phyloP scores from a whole-genome alignment of 2,329 filamentous ascomycete species.

The Pseudovirgaria hyperparasitica region DNA sequence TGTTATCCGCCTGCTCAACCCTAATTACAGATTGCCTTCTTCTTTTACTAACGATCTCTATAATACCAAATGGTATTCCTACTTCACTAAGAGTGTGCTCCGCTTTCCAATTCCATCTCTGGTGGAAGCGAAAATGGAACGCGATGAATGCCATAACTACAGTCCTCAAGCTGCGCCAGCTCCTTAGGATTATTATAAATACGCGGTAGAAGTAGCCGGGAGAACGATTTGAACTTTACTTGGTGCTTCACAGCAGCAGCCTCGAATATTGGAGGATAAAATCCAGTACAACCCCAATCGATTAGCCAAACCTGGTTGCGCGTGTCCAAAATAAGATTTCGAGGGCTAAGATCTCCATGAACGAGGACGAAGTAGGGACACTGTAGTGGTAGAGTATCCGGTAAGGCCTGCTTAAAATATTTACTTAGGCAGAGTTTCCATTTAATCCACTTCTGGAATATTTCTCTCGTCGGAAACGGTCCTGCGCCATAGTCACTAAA shows the following conservation, averaged over 20 bases:
- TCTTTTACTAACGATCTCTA: too few species aligned
- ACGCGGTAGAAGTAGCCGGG: conserved; percentile 5
- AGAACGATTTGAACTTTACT: conserved; percentile 3
- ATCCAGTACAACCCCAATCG: conserved; percentile 6
- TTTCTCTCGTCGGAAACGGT: conserved; percentile 4
- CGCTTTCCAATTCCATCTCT: too few species aligned
- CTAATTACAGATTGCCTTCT: too few species aligned
- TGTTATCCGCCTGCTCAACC: too few species aligned
- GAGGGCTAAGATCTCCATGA: conserved; percentile 6
- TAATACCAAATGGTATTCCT: too few species aligned
- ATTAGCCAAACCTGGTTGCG: conserved; percentile 6
- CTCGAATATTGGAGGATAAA: conserved; percentile 7
- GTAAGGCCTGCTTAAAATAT: conserved; percentile 2
- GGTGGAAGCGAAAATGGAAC: too few species aligned
- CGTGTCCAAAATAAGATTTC: conserved; percentile 5
- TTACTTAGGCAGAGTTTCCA: conserved; percentile 6
- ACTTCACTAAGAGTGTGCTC: too few species aligned
- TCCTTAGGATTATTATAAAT: conserved; percentile 4
- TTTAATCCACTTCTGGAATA: conserved; percentile 5
- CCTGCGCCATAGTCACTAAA: too few species aligned
- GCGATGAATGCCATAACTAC: conserved; percentile 5
- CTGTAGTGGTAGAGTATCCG: conserved; percentile 2
- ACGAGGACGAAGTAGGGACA: conserved; percentile 6
- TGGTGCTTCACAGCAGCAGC: conserved; percentile 6
- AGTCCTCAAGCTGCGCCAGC: conserved; percentile 5